Percentiles rank a stretch among this genome's conserved stretches.
phyloP scores from a whole-genome alignment of 2,329 filamentous ascomycete genomes.

The Aspergillus sp. region DNA sequence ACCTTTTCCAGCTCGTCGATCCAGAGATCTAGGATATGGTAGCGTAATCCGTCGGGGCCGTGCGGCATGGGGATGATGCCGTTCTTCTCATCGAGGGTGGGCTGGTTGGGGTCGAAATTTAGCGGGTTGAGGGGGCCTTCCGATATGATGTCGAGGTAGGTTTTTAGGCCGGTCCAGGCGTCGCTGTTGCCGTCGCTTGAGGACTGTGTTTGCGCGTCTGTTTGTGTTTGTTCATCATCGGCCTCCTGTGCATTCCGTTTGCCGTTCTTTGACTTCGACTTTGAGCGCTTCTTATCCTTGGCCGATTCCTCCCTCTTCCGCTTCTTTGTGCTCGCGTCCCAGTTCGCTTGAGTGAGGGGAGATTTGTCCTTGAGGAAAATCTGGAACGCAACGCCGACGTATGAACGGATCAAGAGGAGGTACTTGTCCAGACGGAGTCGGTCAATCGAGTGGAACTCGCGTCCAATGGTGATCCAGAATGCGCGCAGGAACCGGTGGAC shows the following conservation, averaged over 20 bases:
- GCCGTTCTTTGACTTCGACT: constrained; percentile 30
- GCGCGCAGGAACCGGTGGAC: constrained; percentile 59
- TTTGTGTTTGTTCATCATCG: constrained; percentile 21
- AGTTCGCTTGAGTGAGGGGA: background rate
- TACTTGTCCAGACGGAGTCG: constrained; percentile 90
- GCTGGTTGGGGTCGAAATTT: constrained; percentile 44
- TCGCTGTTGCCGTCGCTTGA: background rate
- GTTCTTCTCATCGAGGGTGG: constrained; percentile 30
- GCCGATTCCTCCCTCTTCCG: constrained; percentile 36
- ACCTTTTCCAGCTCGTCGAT: constrained; percentile 84
- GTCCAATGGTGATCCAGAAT: constrained; percentile 73
- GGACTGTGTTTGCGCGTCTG: background rate
- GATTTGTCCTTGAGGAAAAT: constrained; percentile 38
- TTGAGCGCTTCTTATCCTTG: constrained; percentile 26
- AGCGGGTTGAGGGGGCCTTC: constrained; percentile 45
- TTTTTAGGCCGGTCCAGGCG: constrained; percentile 38
- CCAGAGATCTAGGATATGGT: constrained; percentile 90
- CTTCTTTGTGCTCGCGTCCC: constrained; percentile 30
- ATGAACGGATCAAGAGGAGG: constrained; percentile 78
- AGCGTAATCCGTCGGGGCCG: constrained; percentile 80
- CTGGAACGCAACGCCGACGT: constrained; percentile 72
- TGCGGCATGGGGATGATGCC: constrained; percentile 50
- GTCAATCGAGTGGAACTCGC: constrained; percentile 73
- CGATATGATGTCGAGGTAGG: constrained; percentile 46
- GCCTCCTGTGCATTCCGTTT: constrained; percentile 28